Base-by-base conservation (phyloP, 1,284 basidiomycete species). In the Mycosarcoma mackinlayi region DNA sequence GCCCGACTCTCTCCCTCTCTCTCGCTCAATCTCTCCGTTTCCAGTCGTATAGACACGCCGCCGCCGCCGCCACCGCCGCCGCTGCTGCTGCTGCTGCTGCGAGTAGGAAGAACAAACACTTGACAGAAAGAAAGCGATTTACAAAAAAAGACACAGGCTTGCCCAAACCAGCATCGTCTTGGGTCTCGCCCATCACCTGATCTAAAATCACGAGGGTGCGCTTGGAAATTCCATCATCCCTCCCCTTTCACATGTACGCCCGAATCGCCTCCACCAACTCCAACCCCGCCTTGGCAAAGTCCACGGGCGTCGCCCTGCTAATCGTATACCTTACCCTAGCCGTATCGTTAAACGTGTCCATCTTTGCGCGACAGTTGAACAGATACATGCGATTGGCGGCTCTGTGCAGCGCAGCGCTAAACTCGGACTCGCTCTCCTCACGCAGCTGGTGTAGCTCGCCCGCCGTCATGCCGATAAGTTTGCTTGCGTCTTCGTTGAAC, bases 401-500 rank as follows among this genome's bases (percentile, higher is more conserved):
- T 52, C 87, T 87, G 52, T 88, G 86, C 75, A 97, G 84, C 41
- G 89, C 84, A 9, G 85, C 84, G 61, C 87, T 87, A 81, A 88
- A 93, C 54, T 87, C 86, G 19, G 83, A 78, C 10, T 91, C 91
- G 77, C 91, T 87, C 13, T 86, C 86, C 13, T 90, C 88, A 87
- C 93, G 78, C 62, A 93, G 85, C 31, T 86, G 86, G 61, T 91
- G 84, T 28, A 98, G 84, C 39, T 95, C 90, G 78, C 93, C 89
- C 14, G 93, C 96, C 18, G 88, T 85, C 85, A 89, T 89, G 30
- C 89, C 91, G 27, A 81, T 69, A 69, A 98, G 89, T 19, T 86
- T 85, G 59, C 89, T 83, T 3, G 94, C 95, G 27, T 91, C 88
- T 14, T 98, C 96, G 83, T 98, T 97, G 86, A 98, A 98, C 1